Evolutionary conservation across 768 basidiomycete genomes (phyloP).

Genomic region (Leucogyrophana mollusca): DNA sequence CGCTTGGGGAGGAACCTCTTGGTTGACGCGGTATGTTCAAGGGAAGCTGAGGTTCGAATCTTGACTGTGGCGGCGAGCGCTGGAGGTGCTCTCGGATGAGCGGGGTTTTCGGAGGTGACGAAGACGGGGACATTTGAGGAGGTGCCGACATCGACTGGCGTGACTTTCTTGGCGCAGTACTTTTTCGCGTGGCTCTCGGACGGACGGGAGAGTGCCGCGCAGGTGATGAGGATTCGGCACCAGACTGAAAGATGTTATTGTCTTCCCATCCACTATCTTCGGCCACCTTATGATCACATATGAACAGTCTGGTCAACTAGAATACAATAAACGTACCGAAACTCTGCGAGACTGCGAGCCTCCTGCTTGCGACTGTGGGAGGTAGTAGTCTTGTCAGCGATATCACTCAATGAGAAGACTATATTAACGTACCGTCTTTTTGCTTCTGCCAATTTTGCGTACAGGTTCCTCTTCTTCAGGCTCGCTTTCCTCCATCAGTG

Average conservation of each 20-base stretch:
- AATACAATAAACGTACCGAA: slow-evolving; percentile 41
- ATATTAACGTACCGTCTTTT: slow-evolving; percentile 49
- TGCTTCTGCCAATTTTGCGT: slow-evolving; percentile 59
- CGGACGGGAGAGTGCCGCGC: slow-evolving; percentile 56
- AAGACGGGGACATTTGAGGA: slow-evolving; percentile 48
- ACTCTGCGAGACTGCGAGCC: slow-evolving; percentile 53
- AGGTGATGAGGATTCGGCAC: slow-evolving; percentile 86
- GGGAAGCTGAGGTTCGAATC: slow-evolving; percentile 55
- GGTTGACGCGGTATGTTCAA: slow-evolving; percentile 32
- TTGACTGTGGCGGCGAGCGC: slow-evolving; percentile 51
- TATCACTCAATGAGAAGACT: not conserved
- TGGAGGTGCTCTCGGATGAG: slow-evolving; percentile 19
- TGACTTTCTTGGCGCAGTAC: slow-evolving; percentile 42
- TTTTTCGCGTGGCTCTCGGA: slow-evolving; percentile 42
- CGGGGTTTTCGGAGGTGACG: slow-evolving; percentile 36
- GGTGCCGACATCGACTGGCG: slow-evolving; percentile 76
- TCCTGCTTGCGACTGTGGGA: slow-evolving; percentile 44
- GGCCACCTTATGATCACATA: slow-evolving; percentile 22
- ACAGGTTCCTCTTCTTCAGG: slow-evolving; percentile 65
- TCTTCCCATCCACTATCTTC: slow-evolving; percentile 90
- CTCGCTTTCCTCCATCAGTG: slow-evolving; percentile 72
- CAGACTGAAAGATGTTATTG: slow-evolving; percentile 87
- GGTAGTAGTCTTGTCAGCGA: slow-evolving; percentile 5
- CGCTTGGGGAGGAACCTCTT: slow-evolving; percentile 12
- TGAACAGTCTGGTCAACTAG: slow-evolving; percentile 6